Evolutionary conservation across 257 asterid genomes (phyloP), one percentile per base, ranked within the genome.

Genomic region (Ilex asprella): DNA sequence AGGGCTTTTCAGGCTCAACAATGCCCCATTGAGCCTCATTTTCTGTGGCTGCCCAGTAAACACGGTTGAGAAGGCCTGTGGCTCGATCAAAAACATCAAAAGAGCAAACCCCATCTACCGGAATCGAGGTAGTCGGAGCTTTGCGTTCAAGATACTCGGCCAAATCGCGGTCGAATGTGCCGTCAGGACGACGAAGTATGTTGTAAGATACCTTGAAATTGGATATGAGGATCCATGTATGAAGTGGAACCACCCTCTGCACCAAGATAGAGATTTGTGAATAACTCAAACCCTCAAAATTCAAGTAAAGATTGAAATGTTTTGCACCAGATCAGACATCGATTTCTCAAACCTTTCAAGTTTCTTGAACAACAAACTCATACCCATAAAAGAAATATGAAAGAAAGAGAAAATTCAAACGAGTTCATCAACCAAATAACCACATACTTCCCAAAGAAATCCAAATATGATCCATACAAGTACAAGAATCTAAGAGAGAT

Each of bases 221-320:
- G 59, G 67, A 62, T 51, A 62, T 63, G 68, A 63, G 68, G 54
- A 63, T 63, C 68, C 68, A 63, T 32, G 68, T 63, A 30, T 63
- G 53, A 10, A 63, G 68, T 13, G 68, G 68, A 63, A 63, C 68
- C 27, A 63, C 41, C 35, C 68, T 35, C 63, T 59, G 30, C 29
- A 47, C 47, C 31, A 35, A 35, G 41, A 35, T 5, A 35, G 41
- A 35, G 41, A 35, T 35, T 35, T 35, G 8, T 35, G 41, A 35
- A 35, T 35, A 4, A 35, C 5, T 3, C 41, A 4, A 35, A 35
- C 41, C 41, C 41, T 35, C 8, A 4, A 35, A 35, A 35, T 4
- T 35, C 5, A 35, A 35, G 7, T 35, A 35, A 35, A 35, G 8
- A 0, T 35, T 35, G 27, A 1, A 35, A 35, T 1, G 7, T 35